Percentiles rank a stretch among this genome's conserved stretches.
Evolutionary conservation across 495 filamentous ascomycete species (phyloP).

Genomic region (Bombardia bombarda): DNA sequence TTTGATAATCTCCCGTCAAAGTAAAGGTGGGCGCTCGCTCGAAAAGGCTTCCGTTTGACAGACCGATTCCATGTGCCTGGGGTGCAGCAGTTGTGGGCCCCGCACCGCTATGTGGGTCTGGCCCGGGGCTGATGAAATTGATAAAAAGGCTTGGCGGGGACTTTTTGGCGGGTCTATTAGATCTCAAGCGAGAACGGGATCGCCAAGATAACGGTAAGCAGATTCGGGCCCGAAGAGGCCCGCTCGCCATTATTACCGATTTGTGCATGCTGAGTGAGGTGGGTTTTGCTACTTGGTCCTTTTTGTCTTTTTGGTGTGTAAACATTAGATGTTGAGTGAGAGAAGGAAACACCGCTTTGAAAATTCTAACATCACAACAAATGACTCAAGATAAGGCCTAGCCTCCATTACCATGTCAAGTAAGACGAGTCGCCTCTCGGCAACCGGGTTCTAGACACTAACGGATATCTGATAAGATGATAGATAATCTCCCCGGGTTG

Average conservation of each 20-base stretch:
- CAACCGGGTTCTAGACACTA: too few species aligned
- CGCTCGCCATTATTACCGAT: too few species aligned
- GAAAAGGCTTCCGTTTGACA: background rate
- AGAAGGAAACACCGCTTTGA: too few species aligned
- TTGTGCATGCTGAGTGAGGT: too few species aligned
- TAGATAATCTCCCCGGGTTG: too few species aligned
- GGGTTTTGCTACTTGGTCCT: too few species aligned
- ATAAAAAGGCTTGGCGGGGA: slow-evolving; percentile 24
- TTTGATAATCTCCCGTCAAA: background rate
- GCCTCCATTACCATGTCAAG: too few species aligned
- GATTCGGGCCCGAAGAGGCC: background rate
- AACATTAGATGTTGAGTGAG: background rate
- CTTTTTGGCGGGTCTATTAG: slow-evolving; percentile 1
- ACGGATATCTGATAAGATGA: too few species aligned
- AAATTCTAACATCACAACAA: too few species aligned
- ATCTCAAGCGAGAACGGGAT: slow-evolving; percentile 3
- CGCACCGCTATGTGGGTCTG: background rate
- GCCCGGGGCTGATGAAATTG: slow-evolving; percentile 13
- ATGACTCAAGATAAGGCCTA: too few species aligned
- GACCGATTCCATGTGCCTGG: background rate
- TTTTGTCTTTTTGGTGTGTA: too few species aligned
- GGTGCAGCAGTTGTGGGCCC: background rate
- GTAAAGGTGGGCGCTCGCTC: background rate
- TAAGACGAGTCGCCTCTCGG: too few species aligned
- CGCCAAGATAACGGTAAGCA: background rate